phyloP scores from a whole-genome alignment of 768 basidiomycete species.

The Leccinum boreale region DNA sequence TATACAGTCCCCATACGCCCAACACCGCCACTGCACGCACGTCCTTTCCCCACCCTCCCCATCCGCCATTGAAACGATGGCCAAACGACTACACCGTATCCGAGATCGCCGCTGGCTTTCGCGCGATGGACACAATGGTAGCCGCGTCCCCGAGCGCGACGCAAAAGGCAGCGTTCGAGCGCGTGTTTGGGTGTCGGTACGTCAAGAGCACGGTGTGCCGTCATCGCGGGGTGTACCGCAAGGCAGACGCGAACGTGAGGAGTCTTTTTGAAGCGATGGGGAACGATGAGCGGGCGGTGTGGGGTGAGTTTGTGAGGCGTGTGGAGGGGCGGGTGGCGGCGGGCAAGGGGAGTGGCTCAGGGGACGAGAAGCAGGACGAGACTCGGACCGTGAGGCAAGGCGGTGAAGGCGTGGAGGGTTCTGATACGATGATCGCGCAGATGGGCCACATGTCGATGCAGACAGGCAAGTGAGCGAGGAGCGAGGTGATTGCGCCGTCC shows the following conservation, averaged over 20 bases:
- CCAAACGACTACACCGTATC: constrained; percentile 73
- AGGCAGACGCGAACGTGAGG: constrained; percentile 46
- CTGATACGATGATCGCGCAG: constrained; percentile 17
- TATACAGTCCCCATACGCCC: constrained; percentile 24
- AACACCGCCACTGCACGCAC: constrained; percentile 18
- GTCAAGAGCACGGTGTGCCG: constrained; percentile 74
- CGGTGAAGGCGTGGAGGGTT: background rate
- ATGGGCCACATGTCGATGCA: constrained; percentile 20
- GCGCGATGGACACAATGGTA: constrained; percentile 41
- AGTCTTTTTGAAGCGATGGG: constrained; percentile 55
- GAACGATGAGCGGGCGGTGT: constrained; percentile 52
- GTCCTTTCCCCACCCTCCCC: constrained; percentile 50
- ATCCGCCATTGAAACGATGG: constrained; percentile 69
- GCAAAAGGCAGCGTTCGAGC: constrained; percentile 65
- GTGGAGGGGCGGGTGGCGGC: constrained; percentile 47
- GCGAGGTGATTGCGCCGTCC: no score
- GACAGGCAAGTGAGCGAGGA: constrained; percentile 9
- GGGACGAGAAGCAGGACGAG: constrained; percentile 25
- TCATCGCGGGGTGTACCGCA: constrained; percentile 65
- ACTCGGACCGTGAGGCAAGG: background rate
- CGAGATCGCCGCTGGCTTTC: constrained; percentile 61
- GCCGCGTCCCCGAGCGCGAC: constrained; percentile 43
- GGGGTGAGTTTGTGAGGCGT: constrained; percentile 66
- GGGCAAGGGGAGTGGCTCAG: constrained; percentile 26
- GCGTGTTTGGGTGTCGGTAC: constrained; percentile 66